Percentiles rank a stretch among this genome's conserved stretches.
These are phyloP conservation scores for Scutellaria minor DNA, from an alignment of 257 asterid species.

Conservation along the genomic window DNA sequence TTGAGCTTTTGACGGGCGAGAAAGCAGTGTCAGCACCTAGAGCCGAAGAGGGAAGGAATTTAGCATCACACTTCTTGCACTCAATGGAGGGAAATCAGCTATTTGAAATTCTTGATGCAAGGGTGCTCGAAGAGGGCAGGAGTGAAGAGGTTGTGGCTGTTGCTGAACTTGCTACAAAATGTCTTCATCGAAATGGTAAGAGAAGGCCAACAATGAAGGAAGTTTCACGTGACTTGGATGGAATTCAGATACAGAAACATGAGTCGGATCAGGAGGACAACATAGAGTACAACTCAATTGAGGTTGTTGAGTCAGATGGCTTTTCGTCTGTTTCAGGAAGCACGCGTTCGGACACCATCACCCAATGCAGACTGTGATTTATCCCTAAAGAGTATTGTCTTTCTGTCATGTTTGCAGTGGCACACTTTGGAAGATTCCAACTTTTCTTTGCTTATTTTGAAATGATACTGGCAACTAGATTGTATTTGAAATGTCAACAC, in stretches of 20 bases:
- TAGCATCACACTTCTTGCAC: constrained; percentile 37
- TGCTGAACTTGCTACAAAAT: constrained; percentile 44
- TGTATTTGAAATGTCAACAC: not conserved
- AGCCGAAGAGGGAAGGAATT: constrained; percentile 23
- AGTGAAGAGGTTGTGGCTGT: constrained; percentile 37
- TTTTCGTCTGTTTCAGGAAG: constrained; percentile 31
- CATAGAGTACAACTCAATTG: constrained; percentile 1
- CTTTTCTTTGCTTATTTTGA: no score
- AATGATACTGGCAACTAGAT: no score
- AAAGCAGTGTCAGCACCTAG: constrained; percentile 39
- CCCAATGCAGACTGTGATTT: not conserved
- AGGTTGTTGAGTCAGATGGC: not conserved
- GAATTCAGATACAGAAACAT: constrained; percentile 13
- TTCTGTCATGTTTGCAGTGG: no score
- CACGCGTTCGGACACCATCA: constrained; percentile 20
- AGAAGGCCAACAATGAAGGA: constrained; percentile 53
- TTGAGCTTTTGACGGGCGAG: constrained; percentile 52
- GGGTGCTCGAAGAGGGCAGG: constrained; percentile 34
- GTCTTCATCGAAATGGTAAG: constrained; percentile 46
- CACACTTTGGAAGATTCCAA: no score
- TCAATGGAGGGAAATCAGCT: constrained; percentile 36
- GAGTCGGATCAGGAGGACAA: not conserved
- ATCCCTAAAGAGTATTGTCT: no score
- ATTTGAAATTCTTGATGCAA: constrained; percentile 43
- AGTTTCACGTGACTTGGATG: constrained; percentile 40